Evolutionary conservation across 2,329 filamentous ascomycete species (phyloP).

Genomic region (Pyrenophora teres): DNA sequence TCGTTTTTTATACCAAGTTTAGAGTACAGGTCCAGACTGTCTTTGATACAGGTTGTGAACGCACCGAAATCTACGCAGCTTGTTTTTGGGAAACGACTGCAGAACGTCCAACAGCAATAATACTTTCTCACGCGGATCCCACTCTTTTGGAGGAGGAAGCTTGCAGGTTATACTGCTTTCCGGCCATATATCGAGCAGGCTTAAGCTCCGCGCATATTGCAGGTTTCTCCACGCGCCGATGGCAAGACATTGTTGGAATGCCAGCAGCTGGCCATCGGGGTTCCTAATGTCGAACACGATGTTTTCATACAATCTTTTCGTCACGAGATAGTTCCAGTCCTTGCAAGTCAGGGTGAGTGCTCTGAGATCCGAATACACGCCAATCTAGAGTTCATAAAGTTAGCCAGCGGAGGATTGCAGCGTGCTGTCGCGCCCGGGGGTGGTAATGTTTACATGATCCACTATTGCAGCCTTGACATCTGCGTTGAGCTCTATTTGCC

Average conservation of each 20-base stretch:
- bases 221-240: conserved; percentile 6
- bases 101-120: no score
- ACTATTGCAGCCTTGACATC: background rate
- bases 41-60: no score
- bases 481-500: no score
- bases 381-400: background rate
- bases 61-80: no score
- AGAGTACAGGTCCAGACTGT: no score
- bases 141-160: no score
- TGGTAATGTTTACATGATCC: background rate
- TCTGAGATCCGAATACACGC: conserved; percentile 6
- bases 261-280: background rate
- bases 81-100: no score
- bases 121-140: no score
- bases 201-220: conserved; percentile 4
- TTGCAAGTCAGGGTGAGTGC: conserved; percentile 10
- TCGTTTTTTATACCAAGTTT: no score
- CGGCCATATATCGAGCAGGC: background rate
- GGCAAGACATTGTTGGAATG: conserved; percentile 7
- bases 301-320: conserved; percentile 4
- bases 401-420: background rate
- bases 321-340: conserved; percentile 7
- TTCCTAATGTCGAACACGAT: conserved; percentile 6
- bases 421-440: no score
- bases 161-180: no score